Conservation (phyloP, 345 rosid species). For the Dipteronia sinensis region DNA sequence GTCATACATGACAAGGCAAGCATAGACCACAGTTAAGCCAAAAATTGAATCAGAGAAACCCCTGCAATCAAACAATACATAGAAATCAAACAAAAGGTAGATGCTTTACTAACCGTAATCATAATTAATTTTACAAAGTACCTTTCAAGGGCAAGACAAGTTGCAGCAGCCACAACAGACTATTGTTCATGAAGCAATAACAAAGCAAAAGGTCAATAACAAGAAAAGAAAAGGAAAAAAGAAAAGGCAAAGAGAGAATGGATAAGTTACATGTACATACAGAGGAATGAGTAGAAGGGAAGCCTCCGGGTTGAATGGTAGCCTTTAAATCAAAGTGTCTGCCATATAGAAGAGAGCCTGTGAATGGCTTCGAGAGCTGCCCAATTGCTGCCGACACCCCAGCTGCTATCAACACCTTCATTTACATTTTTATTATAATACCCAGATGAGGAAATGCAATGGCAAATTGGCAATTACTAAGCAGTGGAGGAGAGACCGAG, state of each 20-base stretch:
- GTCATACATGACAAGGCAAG: slow-evolving; percentile 88
- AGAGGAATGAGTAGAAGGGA: slow-evolving; percentile 93
- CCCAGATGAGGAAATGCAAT: neutral
- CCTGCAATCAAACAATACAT: slow-evolving; percentile 39
- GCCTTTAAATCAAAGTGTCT: slow-evolving; percentile 59
- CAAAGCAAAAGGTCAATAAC: neutral
- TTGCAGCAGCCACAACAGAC: slow-evolving; percentile 89
- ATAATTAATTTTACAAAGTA: slow-evolving; percentile 10
- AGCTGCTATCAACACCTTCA: slow-evolving; percentile 77
- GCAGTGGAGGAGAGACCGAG: no score
- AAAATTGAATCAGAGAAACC: slow-evolving; percentile 85
- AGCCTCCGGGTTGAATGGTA: slow-evolving; percentile 77
- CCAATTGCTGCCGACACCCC: slow-evolving; percentile 76
- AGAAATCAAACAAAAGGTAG: neutral
- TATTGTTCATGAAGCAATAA: slow-evolving; percentile 24
- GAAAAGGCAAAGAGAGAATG: neutral
- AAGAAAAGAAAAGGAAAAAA: neutral
- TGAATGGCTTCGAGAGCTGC: slow-evolving; percentile 83
- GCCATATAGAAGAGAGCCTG: slow-evolving; percentile 56
- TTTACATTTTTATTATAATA: neutral
- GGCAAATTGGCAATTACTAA: neutral
- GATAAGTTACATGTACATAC: no score
- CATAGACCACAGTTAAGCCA: slow-evolving; percentile 76
- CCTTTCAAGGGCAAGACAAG: slow-evolving; percentile 89
- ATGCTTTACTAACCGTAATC: neutral